phyloP scores from a whole-genome alignment of 2,329 filamentous ascomycete species.

The Fusarium decemcellulare region DNA sequence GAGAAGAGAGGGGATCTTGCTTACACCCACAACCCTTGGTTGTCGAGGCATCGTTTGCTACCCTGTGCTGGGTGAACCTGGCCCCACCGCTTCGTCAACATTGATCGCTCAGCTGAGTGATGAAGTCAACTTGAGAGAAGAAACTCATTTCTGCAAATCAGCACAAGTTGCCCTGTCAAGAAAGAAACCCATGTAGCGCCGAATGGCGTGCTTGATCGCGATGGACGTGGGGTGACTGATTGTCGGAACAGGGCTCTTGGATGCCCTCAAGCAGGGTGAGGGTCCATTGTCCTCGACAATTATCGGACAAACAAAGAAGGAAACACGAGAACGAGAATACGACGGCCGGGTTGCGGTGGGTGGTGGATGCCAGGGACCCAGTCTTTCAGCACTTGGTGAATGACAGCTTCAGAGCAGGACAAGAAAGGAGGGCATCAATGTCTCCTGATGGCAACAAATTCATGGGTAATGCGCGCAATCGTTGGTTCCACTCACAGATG shows the following conservation, averaged over 20 bases:
- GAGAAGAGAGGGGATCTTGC: neutral
- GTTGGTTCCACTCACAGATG: constrained; percentile 27
- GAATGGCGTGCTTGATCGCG: constrained; percentile 7
- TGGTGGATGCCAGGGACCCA: constrained; percentile 2
- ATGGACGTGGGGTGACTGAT: neutral
- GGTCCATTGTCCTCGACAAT: constrained; percentile 9
- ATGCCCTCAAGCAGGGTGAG: neutral
- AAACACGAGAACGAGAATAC: neutral
- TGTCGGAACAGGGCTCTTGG: neutral
- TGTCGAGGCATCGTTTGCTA: neutral
- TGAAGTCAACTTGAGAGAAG: neutral
- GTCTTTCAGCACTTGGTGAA: constrained; percentile 3
- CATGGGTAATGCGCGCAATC: constrained; percentile 21
- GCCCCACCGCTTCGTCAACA: neutral
- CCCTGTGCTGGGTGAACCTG: neutral
- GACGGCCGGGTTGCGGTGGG: neutral
- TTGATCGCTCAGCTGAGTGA: neutral
- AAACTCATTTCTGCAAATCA: neutral
- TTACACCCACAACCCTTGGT: neutral
- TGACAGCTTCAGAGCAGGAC: neutral
- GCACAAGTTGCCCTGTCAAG: neutral
- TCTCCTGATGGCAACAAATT: constrained; percentile 32
- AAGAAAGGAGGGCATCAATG: constrained; percentile 31
- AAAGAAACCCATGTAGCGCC: neutral
- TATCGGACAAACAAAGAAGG: neutral